These are phyloP conservation scores for Physcomitrellopsis africana DNA, from an alignment of 225 moss, liverwort and hornwort genomes.

Conservation along the genomic window DNA sequence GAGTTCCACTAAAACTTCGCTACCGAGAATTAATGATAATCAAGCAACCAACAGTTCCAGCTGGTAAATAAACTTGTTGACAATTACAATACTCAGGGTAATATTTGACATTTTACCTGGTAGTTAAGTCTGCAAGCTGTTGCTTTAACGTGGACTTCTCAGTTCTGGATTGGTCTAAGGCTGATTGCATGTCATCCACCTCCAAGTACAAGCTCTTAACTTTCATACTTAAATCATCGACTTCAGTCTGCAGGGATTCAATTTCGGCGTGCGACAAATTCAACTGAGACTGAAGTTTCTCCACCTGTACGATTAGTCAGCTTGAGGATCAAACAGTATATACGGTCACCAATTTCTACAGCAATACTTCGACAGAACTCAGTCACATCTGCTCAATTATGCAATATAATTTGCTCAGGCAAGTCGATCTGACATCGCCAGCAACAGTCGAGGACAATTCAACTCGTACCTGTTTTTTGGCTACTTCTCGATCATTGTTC, in stretches of 20 bases:
- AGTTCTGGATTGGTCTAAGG: slow-evolving; percentile 42
- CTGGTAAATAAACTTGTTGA: neutral
- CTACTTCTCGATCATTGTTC: slow-evolving; percentile 44
- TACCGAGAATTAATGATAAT: neutral
- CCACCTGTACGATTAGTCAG: slow-evolving; percentile 43
- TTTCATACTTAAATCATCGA: slow-evolving; percentile 51
- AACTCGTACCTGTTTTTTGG: slow-evolving; percentile 42
- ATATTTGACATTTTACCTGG: slow-evolving; percentile 31
- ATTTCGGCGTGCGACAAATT: slow-evolving; percentile 40
- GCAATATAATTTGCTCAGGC: neutral
- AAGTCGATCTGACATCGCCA: slow-evolving; percentile 1
- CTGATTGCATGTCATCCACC: slow-evolving; percentile 49
- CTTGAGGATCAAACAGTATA: slow-evolving; percentile 22
- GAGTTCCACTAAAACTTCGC: neutral
- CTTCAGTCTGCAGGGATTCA: slow-evolving; percentile 51
- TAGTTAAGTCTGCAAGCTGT: slow-evolving; percentile 43
- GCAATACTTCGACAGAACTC: neutral
- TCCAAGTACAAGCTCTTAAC: slow-evolving; percentile 51
- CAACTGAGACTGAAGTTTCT: slow-evolving; percentile 53
- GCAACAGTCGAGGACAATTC: slow-evolving; percentile 8
- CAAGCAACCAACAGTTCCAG: slow-evolving; percentile 8
- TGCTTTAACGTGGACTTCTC: slow-evolving; percentile 49
- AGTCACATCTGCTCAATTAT: slow-evolving; percentile 8
- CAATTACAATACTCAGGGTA: neutral
- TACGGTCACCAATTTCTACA: neutral